Evolutionary conservation across 225 moss, liverwort and hornwort species (phyloP), one percentile per base, ranked within the genome.

Genomic region (Thuidium tamariscinum): DNA sequence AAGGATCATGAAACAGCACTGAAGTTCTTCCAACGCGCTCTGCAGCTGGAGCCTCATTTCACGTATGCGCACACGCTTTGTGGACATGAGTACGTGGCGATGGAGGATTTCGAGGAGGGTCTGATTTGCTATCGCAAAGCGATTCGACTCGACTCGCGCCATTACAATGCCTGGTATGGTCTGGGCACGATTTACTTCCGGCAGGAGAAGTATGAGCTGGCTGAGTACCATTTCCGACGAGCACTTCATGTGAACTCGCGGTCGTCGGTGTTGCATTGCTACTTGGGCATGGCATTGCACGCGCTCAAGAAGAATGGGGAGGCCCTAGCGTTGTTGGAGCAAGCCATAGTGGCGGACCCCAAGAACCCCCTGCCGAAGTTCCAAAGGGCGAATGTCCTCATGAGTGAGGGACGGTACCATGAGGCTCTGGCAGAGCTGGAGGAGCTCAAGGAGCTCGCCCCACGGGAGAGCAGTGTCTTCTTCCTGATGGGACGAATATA

Each of bases 41-140:
- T 99, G 52, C 99, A 99, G 90, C 85, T 99, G 85, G 94, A 99
- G 27, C 89, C 93, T 21, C 94, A 95, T 81, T 99, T 94, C 69
- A 97, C 99, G 29, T 99, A 99, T 82, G 99, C 99, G 13, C 94
- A 97, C 89, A 99, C 99, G 57, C 95, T 99, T 22, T 99, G 99
- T 95, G 99, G 99, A 63, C 99, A 99, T 78, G 99, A 99, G 93
- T 97, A 94, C 59, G 97, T 97, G n/a, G 99, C 99, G 34, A 99
- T 99, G 99, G 99, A 99, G 90, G 99, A 99, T 77, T 99, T 99
- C 80, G 99, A 99, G 87, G 99, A 99, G 84, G 99, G 99, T 27
- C 89, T 99, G 32, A 89, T 90, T 15, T 96, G 96, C 82, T 99
- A 99, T 60, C 97, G 99, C 16, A 99, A 93, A 79, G 97, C 99